phyloP scores from a whole-genome alignment of 176 grass and related monocot species.

The Sorghum bicolor region DNA sequence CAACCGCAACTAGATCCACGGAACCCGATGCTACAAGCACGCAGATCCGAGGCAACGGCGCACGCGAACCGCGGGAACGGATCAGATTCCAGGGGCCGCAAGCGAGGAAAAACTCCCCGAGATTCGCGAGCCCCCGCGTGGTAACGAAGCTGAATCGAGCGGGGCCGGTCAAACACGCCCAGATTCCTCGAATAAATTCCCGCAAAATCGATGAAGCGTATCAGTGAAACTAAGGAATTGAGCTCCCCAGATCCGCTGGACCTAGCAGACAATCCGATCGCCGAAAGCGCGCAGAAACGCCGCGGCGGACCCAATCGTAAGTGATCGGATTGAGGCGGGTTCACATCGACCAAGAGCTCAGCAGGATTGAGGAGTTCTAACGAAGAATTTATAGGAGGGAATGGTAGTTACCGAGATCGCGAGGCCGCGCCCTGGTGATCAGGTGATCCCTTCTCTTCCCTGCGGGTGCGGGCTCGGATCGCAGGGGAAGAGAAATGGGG shows the following conservation, averaged over 20 bases:
- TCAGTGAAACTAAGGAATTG: neutral
- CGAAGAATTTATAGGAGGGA: neutral
- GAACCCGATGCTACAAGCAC: neutral
- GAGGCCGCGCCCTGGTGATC: neutral
- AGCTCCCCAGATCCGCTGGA: neutral
- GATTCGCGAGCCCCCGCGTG: conserved; percentile 15
- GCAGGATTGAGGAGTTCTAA: neutral
- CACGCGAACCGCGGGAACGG: neutral
- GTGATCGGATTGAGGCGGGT: neutral
- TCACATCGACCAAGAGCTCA: neutral
- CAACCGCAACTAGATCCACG: conserved; percentile 24
- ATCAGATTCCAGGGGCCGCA: conserved; percentile 4
- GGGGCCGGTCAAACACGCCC: neutral
- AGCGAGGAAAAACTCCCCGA: neutral
- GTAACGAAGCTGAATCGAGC: conserved; percentile 17
- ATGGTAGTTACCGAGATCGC: conserved; percentile 32
- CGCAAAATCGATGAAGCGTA: neutral
- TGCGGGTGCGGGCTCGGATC: conserved; percentile 23
- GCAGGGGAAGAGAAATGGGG: conserved; percentile 22
- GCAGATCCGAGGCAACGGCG: conserved; percentile 16
- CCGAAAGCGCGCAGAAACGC: neutral
- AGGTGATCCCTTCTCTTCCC: conserved; percentile 12
- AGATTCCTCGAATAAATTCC: conserved; percentile 23
- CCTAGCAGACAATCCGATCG: neutral
- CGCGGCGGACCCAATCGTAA: neutral